Conservation (phyloP, 495 filamentous ascomycete species). For the Sporormia fimetaria region DNA sequence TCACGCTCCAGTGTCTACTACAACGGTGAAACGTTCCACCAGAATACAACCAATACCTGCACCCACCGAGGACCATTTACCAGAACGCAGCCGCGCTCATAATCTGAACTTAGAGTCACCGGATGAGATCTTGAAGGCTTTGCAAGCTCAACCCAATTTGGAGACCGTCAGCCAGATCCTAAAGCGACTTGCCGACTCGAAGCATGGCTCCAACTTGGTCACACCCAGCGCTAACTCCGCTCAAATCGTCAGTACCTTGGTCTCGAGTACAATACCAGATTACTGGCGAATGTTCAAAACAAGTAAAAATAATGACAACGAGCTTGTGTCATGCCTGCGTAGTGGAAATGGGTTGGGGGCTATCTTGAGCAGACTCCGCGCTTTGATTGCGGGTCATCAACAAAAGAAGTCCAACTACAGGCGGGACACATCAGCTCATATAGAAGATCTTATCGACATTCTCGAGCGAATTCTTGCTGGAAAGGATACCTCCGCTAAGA, state of each 20-base stretch:
- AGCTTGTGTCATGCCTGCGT: constrained; percentile 55
- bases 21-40: constrained; percentile 12
- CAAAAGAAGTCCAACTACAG: constrained; percentile 28
- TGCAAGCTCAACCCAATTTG: constrained; percentile 55
- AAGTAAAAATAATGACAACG: constrained; percentile 21
- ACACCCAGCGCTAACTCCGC: constrained; percentile 52
- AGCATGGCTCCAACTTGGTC: constrained; percentile 45
- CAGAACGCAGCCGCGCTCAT: no score
- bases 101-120: constrained; percentile 39
- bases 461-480: constrained; percentile 46
- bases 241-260: constrained; percentile 58
- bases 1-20: constrained; percentile 28
- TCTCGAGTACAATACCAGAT: constrained; percentile 58
- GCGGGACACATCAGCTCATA: constrained; percentile 32
- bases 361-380: constrained; percentile 50
- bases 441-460: constrained; percentile 38
- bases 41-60: no score
- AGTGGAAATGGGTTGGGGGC: constrained; percentile 65
- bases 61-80: no score
- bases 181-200: constrained; percentile 38
- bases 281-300: constrained; percentile 51
- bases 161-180: constrained; percentile 45
- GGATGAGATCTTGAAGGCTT: constrained; percentile 48
- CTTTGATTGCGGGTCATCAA: constrained; percentile 37
- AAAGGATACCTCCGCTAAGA: constrained; percentile 40